A percentile compares a stretch with the other conserved stretches of the same genome.
phyloP scores from a whole-genome alignment of 495 filamentous ascomycete genomes.

The Penicillium paxilli region DNA sequence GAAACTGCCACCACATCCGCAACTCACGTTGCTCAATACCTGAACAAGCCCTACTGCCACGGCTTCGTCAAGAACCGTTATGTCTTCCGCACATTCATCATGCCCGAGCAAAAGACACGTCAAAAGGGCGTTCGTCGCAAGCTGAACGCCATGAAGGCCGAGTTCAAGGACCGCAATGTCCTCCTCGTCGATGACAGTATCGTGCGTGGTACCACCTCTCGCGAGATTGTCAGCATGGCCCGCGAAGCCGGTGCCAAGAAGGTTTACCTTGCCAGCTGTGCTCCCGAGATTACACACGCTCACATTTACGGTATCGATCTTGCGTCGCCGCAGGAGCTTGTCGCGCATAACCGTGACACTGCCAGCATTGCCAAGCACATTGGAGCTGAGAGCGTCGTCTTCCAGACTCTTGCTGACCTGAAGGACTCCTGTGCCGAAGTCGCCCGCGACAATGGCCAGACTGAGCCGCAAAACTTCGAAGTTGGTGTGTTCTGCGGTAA shows the following conservation, averaged over 20 bases:
- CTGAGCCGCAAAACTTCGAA: constrained; percentile 69
- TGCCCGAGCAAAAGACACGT: constrained; percentile 82
- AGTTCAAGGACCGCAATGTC: constrained; percentile 84
- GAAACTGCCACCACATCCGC: constrained; percentile 87
- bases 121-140: constrained; percentile 62
- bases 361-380: constrained; percentile 75
- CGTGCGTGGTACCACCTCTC: constrained; percentile 85
- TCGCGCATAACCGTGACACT: constrained; percentile 75
- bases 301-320: constrained; percentile 91
- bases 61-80: constrained; percentile 95
- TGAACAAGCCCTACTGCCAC: constrained; percentile 80
- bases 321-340: constrained; percentile 76
- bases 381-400: constrained; percentile 89
- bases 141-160: constrained; percentile 80
- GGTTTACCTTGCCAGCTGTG: constrained; percentile 87
- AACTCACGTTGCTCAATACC: constrained; percentile 69
- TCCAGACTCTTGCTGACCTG: constrained; percentile 82
- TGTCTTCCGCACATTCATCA: constrained; percentile 94
- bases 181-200: constrained; percentile 92
- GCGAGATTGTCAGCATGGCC: constrained; percentile 94
- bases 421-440: constrained; percentile 77
- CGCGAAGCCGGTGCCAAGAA: constrained; percentile 86
- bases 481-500: constrained; percentile 95
- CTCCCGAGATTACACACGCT: constrained; percentile 79
- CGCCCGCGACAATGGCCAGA: constrained; percentile 50